These are phyloP conservation scores for Cyphellophora europaea DNA, from an alignment of 2,329 filamentous ascomycete genomes.

Conservation along the genomic window DNA sequence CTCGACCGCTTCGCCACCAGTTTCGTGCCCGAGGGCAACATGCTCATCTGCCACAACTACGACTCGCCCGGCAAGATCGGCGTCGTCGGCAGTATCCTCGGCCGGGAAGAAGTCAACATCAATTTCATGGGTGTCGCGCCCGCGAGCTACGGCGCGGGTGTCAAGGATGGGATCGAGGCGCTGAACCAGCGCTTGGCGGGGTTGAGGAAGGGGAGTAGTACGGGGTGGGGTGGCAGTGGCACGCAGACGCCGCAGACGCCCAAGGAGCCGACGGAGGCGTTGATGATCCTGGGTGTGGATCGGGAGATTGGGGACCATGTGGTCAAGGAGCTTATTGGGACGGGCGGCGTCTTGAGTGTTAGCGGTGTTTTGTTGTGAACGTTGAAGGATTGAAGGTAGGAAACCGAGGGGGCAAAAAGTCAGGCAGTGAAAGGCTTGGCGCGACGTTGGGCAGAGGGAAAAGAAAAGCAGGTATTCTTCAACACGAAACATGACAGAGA, in stretches of 20 bases:
- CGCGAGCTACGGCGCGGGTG: constrained; percentile 10
- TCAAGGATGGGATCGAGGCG: constrained; percentile 12
- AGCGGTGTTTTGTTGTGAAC: constrained; percentile 38
- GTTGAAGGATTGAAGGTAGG: background rate
- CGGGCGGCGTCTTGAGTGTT: constrained; percentile 45
- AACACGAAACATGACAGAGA: no score
- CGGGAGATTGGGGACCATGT: constrained; percentile 52
- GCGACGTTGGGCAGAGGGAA: no score
- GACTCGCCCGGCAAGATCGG: constrained; percentile 77
- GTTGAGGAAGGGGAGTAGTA: constrained; percentile 15
- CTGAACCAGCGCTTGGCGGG: constrained; percentile 34
- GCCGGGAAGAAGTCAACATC: constrained; percentile 65
- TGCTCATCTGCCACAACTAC: constrained; percentile 74
- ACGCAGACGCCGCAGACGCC: constrained; percentile 21
- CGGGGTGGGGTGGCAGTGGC: background rate
- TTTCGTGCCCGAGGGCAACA: constrained; percentile 62
- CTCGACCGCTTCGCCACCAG: constrained; percentile 64
- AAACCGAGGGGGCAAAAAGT: no score
- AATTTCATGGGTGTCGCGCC: constrained; percentile 67
- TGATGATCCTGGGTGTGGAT: constrained; percentile 75
- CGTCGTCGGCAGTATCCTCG: constrained; percentile 62
- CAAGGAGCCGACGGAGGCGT: constrained; percentile 45
- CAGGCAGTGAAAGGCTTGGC: no score
- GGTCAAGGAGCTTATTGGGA: constrained; percentile 37
- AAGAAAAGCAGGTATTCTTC: no score